Percentiles rank a stretch among this genome's conserved stretches.
phyloP scores from a whole-genome alignment of 2,329 filamentous ascomycete genomes.

The Kalmusia sp. region DNA sequence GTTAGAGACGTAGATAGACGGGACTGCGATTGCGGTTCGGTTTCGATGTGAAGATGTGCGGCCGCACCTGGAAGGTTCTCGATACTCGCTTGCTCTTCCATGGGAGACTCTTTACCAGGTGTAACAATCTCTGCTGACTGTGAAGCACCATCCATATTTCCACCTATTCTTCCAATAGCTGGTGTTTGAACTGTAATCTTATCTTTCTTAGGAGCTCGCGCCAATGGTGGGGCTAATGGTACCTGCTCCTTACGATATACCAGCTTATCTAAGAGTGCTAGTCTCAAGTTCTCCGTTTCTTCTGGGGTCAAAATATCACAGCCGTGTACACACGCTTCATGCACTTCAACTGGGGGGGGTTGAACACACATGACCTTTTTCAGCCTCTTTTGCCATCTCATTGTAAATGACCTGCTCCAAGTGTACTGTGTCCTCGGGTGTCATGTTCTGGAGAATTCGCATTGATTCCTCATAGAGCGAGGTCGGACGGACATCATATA shows the following conservation, averaged over 20 bases:
- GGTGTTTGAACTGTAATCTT: not conserved
- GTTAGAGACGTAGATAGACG: not conserved
- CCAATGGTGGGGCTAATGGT: not conserved
- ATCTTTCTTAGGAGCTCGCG: not conserved
- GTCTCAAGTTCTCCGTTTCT: not conserved
- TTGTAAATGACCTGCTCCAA: not conserved
- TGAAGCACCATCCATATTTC: not conserved
- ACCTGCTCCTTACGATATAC: not conserved
- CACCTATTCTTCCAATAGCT: not conserved
- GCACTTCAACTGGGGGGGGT: not conserved
- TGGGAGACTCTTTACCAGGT: not conserved
- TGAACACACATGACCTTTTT: no score
- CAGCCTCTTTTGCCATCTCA: not conserved
- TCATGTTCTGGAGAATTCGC: not conserved
- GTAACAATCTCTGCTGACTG: not conserved
- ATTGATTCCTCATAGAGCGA: not conserved
- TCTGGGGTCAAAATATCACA: not conserved
- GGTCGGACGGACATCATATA: not conserved
- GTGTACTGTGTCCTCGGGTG: not conserved
- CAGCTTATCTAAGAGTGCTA: not conserved
- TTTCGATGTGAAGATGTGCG: not conserved
- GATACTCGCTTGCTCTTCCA: not conserved
- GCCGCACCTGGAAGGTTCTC: not conserved
- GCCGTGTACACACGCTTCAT: no score
- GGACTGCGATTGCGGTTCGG: not conserved